Evolutionary conservation across 805 yeast species (phyloP), one percentile per base, ranked within the genome.

Genomic region (Danielozyma ontarioensis): DNA sequence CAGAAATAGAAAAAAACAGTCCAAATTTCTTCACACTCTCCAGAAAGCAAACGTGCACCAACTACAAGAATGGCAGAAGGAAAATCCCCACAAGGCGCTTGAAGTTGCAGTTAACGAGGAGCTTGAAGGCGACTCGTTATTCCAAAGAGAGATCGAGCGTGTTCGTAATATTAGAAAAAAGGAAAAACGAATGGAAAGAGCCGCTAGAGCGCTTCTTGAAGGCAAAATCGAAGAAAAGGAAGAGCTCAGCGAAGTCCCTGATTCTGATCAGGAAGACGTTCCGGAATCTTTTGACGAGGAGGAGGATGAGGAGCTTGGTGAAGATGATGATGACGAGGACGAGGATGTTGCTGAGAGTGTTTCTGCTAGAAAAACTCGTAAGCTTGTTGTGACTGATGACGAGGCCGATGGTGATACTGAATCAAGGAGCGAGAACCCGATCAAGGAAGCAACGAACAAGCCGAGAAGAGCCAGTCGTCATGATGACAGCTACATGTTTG

Each of bases 91-190:
- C 22, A 19, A 19, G 22, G 22, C 22, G 22, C 22, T 19, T 6
- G 22, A 19, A 10, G 22, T 19, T 6, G 22, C 22, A 10, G 22
- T 19, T 6, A 19, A 19, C 22, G 22, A 19, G 22, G 69, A 64
- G 33, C 53, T 64, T 25, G 69, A 65, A 31, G 55, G 57, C 40
- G 70, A 66, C 31, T 51, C 60, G 8, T 52, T 67, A 27, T 57
- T 76, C 42, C 74, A 74, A 41, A 62, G 72, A 36, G 79, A 74
- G 46, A 65, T 73, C 40, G 68, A 68, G 36, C 62, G 79, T 42
- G 72, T 61, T 12, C 52, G 64, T 32, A 61, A 62, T 13, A 62
- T 74, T 19, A 62, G 76, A 28, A 62, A 59, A 41, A 54, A 59
- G 35, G 76, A 71, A 39, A 63, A 59, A 41, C 33, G 59, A 15